Evolutionary conservation across 345 rosid species (phyloP).

Genomic region (Pugionium dolabratum): DNA sequence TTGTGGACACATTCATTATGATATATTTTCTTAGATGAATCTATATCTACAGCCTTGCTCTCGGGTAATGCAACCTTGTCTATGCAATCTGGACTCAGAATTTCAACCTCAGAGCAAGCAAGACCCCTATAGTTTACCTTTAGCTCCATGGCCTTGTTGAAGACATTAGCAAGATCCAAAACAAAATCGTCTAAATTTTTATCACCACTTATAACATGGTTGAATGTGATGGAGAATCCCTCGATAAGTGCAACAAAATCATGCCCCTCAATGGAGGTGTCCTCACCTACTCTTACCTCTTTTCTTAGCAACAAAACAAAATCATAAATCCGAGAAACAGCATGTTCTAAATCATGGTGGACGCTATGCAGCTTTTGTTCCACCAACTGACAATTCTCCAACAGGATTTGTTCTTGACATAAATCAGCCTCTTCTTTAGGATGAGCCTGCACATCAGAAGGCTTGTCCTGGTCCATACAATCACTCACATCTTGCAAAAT

Average conservation of each 20-base stretch:
- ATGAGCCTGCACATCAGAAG: constrained; percentile 41
- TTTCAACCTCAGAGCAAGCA: constrained; percentile 59
- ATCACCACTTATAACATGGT: constrained; percentile 47
- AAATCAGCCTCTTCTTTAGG: constrained; percentile 35
- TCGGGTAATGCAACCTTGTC: constrained; percentile 92
- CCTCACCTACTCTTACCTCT: constrained; percentile 61
- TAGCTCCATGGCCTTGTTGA: constrained; percentile 66
- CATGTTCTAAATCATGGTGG: constrained; percentile 50
- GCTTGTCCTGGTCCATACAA: constrained; percentile 34
- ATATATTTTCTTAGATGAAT: constrained; percentile 54
- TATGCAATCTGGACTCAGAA: constrained; percentile 76
- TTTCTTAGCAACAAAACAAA: constrained; percentile 66
- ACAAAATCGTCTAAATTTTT: constrained; percentile 52
- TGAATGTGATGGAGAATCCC: constrained; percentile 55
- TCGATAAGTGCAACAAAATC: constrained; percentile 53
- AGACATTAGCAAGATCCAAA: constrained; percentile 61
- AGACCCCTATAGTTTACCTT: constrained; percentile 58
- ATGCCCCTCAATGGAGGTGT: constrained; percentile 45
- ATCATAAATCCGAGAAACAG: constrained; percentile 68
- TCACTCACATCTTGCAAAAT: constrained; percentile 56
- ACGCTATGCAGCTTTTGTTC: constrained; percentile 40
- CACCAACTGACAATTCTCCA: constrained; percentile 39
- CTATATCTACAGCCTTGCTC: constrained; percentile 55
- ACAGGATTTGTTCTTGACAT: constrained; percentile 34
- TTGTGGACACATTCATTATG: constrained; percentile 55